phyloP scores from a whole-genome alignment of 164 flowering plant species.

The Nymphaea colorata region DNA sequence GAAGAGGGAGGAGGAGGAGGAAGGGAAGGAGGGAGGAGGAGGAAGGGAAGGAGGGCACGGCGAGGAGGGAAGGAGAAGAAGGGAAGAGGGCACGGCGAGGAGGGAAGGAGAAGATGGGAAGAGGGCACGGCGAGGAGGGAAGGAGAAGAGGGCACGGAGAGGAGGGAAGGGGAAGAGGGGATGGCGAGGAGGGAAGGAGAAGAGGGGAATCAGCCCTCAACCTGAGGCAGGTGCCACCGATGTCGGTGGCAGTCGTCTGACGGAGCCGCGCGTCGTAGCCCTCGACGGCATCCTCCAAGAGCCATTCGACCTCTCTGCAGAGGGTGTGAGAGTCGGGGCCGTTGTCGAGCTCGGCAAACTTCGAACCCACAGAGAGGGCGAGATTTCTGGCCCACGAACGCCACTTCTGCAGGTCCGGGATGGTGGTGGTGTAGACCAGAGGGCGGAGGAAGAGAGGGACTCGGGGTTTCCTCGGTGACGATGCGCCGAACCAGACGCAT shows the following conservation, averaged over 20 bases:
- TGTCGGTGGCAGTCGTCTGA: conserved; percentile 3
- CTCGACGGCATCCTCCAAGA: conserved; percentile 53
- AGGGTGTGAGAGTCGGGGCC: conserved; percentile 57
- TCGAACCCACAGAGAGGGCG: conserved; percentile 47
- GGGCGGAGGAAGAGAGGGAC: conserved; percentile 66
- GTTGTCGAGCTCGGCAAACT: conserved; percentile 38
- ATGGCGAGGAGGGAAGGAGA: no score
- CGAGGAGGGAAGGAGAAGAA: no score
- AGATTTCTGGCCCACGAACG: conserved; percentile 59
- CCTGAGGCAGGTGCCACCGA: conserved; percentile 8
- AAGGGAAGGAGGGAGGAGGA: no score
- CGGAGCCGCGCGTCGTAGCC: conserved; percentile 14
- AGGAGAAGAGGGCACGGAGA: no score
- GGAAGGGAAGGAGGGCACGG: no score
- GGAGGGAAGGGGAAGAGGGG: no score
- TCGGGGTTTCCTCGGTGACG: conserved; percentile 11
- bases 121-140: no score
- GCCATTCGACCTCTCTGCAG: conserved; percentile 74
- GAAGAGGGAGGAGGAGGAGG: no score
- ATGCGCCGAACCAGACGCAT: not conserved
- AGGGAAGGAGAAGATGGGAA: no score
- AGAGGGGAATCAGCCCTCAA: no score
- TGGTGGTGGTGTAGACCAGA: conserved; percentile 31
- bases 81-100: no score
- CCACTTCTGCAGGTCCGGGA: conserved; percentile 49